phyloP scores from a whole-genome alignment of 352 stramenopile genomes.

The Phytophthora litchii region DNA sequence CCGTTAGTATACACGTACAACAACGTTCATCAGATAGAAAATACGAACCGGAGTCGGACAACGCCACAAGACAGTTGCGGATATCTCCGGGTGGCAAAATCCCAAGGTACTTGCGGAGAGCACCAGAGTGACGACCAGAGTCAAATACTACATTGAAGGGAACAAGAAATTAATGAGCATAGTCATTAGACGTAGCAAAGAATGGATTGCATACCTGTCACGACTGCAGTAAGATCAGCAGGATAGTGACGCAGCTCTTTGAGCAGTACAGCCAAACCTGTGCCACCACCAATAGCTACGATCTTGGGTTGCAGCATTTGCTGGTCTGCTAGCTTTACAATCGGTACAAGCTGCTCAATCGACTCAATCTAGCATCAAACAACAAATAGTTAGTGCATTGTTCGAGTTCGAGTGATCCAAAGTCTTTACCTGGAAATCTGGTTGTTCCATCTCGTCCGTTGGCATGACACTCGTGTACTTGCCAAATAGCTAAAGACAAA shows the following conservation, averaged over 20 bases:
- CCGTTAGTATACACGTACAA: background rate
- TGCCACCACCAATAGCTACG: slow-evolving; percentile 81
- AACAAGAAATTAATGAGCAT: background rate
- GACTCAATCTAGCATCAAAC: slow-evolving; percentile 59
- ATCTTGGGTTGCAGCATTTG: slow-evolving; percentile 85
- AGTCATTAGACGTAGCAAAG: background rate
- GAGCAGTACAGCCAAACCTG: slow-evolving; percentile 79
- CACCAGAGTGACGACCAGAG: slow-evolving; percentile 80
- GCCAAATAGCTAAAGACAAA: slow-evolving; percentile 63
- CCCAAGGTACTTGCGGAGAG: slow-evolving; percentile 81
- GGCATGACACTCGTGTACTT: slow-evolving; percentile 89
- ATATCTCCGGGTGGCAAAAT: slow-evolving; percentile 87
- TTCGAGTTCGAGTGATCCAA: background rate
- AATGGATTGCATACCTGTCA: slow-evolving; percentile 52
- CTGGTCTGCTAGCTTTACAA: slow-evolving; percentile 81
- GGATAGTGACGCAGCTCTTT: slow-evolving; percentile 87
- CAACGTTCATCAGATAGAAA: background rate
- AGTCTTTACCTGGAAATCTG: slow-evolving; percentile 69
- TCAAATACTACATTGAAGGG: slow-evolving; percentile 69
- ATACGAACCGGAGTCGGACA: slow-evolving; percentile 76
- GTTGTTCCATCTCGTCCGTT: slow-evolving; percentile 82
- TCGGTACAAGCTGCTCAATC: slow-evolving; percentile 75
- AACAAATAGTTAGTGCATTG: background rate
- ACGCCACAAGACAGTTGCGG: slow-evolving; percentile 84
- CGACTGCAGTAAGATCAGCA: slow-evolving; percentile 84